Evolutionary conservation across 2,329 filamentous ascomycete species (phyloP).

Genomic region (Thelonectria olida): DNA sequence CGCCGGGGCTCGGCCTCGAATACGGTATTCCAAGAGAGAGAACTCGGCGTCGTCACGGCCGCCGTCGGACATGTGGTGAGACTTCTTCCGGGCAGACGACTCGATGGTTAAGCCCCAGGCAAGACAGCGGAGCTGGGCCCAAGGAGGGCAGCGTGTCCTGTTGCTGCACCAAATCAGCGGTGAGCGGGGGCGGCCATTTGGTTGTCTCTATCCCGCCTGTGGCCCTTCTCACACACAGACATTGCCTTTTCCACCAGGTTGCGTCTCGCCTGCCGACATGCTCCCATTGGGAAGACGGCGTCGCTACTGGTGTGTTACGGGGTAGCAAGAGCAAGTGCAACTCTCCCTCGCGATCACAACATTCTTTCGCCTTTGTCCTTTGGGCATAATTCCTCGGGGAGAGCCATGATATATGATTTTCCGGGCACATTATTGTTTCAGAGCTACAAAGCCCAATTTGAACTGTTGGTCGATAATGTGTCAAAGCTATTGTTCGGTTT

Average conservation of each 20-base stretch:
- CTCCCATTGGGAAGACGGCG: constrained; percentile 11
- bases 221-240: constrained; percentile 18
- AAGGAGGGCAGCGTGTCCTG: constrained; percentile 9
- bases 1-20: constrained; percentile 21
- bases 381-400: too few relatives aligned
- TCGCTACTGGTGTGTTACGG: constrained; percentile 16
- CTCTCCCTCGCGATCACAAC: constrained; percentile 4
- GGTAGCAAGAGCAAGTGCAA: constrained; percentile 17
- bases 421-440: constrained; percentile 10
- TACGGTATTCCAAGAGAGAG: constrained; percentile 19
- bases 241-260: constrained; percentile 26
- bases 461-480: neutral
- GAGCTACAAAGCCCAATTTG: neutral
- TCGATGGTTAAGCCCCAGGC: constrained; percentile 5
- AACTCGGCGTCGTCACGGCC: constrained; percentile 18
- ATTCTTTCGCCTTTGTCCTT: constrained; percentile 1
- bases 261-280: constrained; percentile 22
- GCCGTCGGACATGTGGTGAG: constrained; percentile 11
- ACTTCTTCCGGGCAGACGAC: constrained; percentile 8
- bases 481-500: neutral
- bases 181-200: constrained; percentile 23
- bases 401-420: neutral
- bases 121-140: constrained; percentile 19
- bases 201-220: constrained; percentile 17
- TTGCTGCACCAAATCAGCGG: constrained; percentile 25